Percentiles rank a stretch among this genome's conserved stretches.
Conservation (phyloP, 2,329 filamentous ascomycete species). For the Thelonectria rubi region DNA sequence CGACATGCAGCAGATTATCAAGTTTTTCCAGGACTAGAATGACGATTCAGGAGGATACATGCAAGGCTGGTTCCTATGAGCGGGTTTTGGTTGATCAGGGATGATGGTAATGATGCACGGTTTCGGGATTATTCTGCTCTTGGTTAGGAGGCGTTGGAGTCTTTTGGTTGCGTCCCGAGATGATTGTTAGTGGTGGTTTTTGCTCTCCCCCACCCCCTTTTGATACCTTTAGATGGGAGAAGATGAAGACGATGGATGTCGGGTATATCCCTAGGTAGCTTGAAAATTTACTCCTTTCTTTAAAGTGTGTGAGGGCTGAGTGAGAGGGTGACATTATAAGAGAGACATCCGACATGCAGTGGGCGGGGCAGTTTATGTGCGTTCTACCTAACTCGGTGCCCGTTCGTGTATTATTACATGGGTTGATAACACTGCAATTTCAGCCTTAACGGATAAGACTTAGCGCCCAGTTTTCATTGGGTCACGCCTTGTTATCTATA, state of each 20-base stretch:
- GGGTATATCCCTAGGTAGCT: constrained; percentile 14
- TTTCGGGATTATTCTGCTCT: neutral
- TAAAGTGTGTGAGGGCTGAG: neutral
- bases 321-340: too few relatives aligned
- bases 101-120: constrained; percentile 4
- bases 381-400: too few relatives aligned
- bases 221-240: constrained; percentile 26
- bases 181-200: neutral
- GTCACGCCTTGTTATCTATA: too few relatives aligned
- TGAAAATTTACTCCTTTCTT: constrained; percentile 13
- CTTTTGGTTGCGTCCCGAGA: constrained; percentile 4
- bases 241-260: constrained; percentile 1
- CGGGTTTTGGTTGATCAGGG: neutral
- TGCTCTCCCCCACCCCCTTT: constrained; percentile 1
- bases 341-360: too few relatives aligned
- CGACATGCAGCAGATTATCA: constrained; percentile 85
- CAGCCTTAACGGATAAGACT: too few relatives aligned
- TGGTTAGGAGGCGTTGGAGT: constrained; percentile 2
- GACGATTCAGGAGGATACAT: neutral
- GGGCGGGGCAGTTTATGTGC: too few relatives aligned
- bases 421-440: too few relatives aligned
- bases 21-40: constrained; percentile 82
- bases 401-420: too few relatives aligned
- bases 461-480: too few relatives aligned
- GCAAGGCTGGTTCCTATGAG: neutral